Evolutionary conservation across 2,329 filamentous ascomycete genomes (phyloP), one percentile per base, ranked within the genome.

Genomic region (Paecilomyces variotii): DNA sequence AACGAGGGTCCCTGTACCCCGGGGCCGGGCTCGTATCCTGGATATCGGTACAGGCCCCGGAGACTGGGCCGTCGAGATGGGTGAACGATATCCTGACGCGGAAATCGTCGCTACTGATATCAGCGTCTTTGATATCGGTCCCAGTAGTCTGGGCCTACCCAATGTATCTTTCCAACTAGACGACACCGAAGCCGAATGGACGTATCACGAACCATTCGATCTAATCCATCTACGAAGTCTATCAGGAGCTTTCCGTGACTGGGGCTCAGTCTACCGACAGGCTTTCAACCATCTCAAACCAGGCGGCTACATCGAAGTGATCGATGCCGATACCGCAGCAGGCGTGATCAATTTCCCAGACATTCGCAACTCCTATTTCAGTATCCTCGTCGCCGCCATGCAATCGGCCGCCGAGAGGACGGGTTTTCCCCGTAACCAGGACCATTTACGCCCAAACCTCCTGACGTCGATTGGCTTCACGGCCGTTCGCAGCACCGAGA

Each of bases 91-190:
- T 58, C 78, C 79, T 6, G 66, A 72, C 19, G 70, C 76, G 27
- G 75, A 79, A 57, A 75, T 82, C n/a, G 76, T 80, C 27, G 79
- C 78, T 27, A 73, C 72, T 1, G 75, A 77, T 54, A 72, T 77
- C 28, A 68, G 71, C 27, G 61, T 74, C 56, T 76, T 80, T 61
- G 78, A 80, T 61, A 72, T 76, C 58, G 69, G 70, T 2, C 67
- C 74, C 0, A 65, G 63, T 27, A 63, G 67, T 26, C 65, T 72
- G 19, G 69, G 68, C 28, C 68, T 75, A 0, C 70, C 74, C 14
- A 76, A 76, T 57, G 67, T 80, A 5, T 74, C 74, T 50, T 81
- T 81, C 70, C 78, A 80, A 61, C 70, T 81, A n/a, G 77, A 80
- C 59, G 77, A 79, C 19, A 79, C 77, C 10, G 73, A 78, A 61